Percentiles rank a stretch among this genome's conserved stretches.
Evolutionary conservation across 2,329 filamentous ascomycete species (phyloP).

Genomic region (Hyphodiscus sp.): DNA sequence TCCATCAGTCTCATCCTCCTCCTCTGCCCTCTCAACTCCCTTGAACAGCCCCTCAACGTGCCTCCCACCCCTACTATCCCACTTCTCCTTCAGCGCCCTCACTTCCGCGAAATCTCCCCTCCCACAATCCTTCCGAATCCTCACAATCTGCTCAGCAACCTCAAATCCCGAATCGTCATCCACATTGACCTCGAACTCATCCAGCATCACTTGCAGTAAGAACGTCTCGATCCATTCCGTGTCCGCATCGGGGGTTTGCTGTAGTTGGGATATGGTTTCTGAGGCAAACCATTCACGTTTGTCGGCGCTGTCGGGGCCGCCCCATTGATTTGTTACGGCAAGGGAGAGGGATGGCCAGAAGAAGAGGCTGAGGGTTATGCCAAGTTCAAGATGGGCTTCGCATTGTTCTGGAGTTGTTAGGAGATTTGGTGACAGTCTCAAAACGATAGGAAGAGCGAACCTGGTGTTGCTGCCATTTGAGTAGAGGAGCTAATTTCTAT

Average conservation of each 20-base stretch:
- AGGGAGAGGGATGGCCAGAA: constrained; percentile 84
- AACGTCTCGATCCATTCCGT: constrained; percentile 76
- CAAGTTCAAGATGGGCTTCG: constrained; percentile 72
- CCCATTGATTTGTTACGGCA: constrained; percentile 82
- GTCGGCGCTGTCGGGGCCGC: constrained; percentile 71
- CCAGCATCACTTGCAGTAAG: constrained; percentile 82
- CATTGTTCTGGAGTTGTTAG: constrained; percentile 39
- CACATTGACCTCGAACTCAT: constrained; percentile 90
- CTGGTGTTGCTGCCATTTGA: neutral
- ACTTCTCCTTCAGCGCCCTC: constrained; percentile 55
- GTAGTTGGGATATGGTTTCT: constrained; percentile 74
- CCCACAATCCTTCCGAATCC: constrained; percentile 56
- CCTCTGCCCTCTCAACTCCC: constrained; percentile 44
- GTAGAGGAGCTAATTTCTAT: constrained; percentile 12
- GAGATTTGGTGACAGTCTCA: neutral
- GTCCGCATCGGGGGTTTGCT: constrained; percentile 55
- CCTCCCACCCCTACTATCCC: constrained; percentile 54
- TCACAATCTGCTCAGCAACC: constrained; percentile 67
- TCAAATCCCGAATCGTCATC: constrained; percentile 81
- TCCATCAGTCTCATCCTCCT: constrained; percentile 49
- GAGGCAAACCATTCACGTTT: constrained; percentile 97
- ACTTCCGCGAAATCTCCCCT: constrained; percentile 62
- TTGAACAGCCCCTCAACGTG: constrained; percentile 44
- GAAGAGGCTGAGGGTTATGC: constrained; percentile 76
- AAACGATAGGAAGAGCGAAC: neutral